Base-by-base conservation (phyloP, 1,284 basidiomycete genomes). In the Cryptococcus floricola region DNA sequence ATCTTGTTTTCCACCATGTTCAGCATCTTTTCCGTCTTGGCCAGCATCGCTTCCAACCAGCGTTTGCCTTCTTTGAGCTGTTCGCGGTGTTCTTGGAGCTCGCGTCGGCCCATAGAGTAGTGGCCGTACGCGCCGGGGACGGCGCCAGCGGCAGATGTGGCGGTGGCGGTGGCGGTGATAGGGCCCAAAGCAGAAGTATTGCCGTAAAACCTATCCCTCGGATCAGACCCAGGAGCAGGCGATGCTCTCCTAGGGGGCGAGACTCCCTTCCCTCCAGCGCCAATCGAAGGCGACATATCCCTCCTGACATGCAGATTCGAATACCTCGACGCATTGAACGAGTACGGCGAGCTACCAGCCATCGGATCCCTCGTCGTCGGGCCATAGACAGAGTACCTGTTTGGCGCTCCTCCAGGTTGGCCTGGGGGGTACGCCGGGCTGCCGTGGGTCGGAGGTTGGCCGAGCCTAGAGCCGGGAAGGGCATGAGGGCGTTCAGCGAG, bases 1-100 rank as follows among this genome's bases (percentile, higher is more conserved):
- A 74, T 63, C 60, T 71, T 72, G 53, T 68, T 72, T 54, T 77
- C 75, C 16, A 77, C 69, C 63, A 69, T 68, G 28, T 65, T 56
- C 23, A 77, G 50, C 46, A 76, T 63, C 51, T 74, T 71, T 39
- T 77, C 75, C n/a, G 75, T 76, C 61, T 70, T 71, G 50, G 61
- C 43, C 37, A 77, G 50, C 67, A 74, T 76, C 31, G 57, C 62
- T 52, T 77, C 76, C 9, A 77, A 62, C 76, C 76, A 77, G 28
- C 67, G 56, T 58, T 74, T 76, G 57, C 75, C 75, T 46, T 77
- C 75, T 46, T 73, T 64, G 5, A 77, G 68, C 58, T 74, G 72
- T 47, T 77, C 75, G 13, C 74, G 72, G 57, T 77, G 76, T 52
- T 77, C 76, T 18, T 59, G 49, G 0, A 77, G 62, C 54, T 77